Conservation (phyloP, 306 rosid species). For the Quercus variabilis region DNA sequence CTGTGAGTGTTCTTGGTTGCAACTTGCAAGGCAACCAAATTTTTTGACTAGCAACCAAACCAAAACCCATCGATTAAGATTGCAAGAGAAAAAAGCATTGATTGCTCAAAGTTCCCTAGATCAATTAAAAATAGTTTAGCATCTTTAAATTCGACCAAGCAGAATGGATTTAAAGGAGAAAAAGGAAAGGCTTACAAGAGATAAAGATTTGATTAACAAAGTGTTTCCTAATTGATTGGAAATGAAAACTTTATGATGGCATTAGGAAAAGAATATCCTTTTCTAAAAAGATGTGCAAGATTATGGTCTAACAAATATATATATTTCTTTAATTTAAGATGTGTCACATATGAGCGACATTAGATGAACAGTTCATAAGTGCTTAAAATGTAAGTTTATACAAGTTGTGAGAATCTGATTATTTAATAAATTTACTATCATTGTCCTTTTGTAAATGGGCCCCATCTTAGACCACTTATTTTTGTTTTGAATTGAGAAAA, state of each 20-base stretch:
- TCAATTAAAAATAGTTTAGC: too few species aligned
- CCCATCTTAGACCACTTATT: neutral
- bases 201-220: too few species aligned
- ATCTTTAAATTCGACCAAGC: too few species aligned
- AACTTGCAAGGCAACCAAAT: too few species aligned
- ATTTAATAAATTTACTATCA: neutral
- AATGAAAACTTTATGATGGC: neutral
- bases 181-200: too few species aligned
- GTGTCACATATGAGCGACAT: rapidly evolving
- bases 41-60: too few species aligned
- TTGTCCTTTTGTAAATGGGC: neutral
- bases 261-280: neutral
- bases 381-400: neutral
- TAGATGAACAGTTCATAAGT: neutral
- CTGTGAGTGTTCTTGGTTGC: too few species aligned
- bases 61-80: too few species aligned
- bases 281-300: neutral
- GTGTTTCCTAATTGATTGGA: too few species aligned
- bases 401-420: neutral
- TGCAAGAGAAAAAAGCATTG: too few species aligned
- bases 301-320: neutral
- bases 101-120: too few species aligned
- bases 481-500: neutral
- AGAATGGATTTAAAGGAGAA: too few species aligned
- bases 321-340: neutral